A percentile compares a stretch with the other conserved stretches of the same genome.
Evolutionary conservation across 2,329 filamentous ascomycete genomes (phyloP).

Genomic region (Thermoascus crustaceus): DNA sequence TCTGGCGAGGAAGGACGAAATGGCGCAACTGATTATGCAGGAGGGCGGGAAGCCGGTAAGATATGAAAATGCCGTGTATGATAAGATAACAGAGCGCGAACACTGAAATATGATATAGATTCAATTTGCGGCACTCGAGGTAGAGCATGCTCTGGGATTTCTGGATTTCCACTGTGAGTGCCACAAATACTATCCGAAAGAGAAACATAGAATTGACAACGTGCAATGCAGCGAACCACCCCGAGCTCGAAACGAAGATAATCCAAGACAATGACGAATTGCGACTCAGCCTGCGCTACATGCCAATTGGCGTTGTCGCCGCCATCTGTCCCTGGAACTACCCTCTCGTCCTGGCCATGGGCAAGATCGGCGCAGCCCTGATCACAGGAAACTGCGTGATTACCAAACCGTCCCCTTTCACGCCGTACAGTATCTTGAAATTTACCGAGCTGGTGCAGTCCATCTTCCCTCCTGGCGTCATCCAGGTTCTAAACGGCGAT

Average conservation of each 20-base stretch:
- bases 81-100: too few relatives aligned
- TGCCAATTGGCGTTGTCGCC: slow-evolving; percentile 40
- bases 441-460: slow-evolving; percentile 43
- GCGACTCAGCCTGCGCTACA: slow-evolving; percentile 36
- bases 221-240: slow-evolving; percentile 5
- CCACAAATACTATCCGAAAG: background rate
- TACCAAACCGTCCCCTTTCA: slow-evolving; percentile 50
- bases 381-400: slow-evolving; percentile 49
- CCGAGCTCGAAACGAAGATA: slow-evolving; percentile 36
- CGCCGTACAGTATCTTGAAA: slow-evolving; percentile 46
- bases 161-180: slow-evolving; percentile 8
- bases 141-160: slow-evolving; percentile 10
- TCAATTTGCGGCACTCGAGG: slow-evolving; percentile 8
- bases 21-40: slow-evolving; percentile 39
- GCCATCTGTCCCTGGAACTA: slow-evolving; percentile 45
- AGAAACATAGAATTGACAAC: background rate
- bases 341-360: slow-evolving; percentile 35
- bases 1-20: slow-evolving; percentile 33
- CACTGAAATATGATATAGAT: slow-evolving; percentile 4
- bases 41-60: slow-evolving; percentile 48
- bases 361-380: slow-evolving; percentile 45
- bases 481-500: slow-evolving; percentile 49
- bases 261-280: slow-evolving; percentile 37
- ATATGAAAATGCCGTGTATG: background rate
- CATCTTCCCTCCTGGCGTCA: slow-evolving; percentile 48